These are phyloP conservation scores for Helenozyma baotianmanensis DNA, from an alignment of 805 yeast genomes.

Conservation along the genomic window DNA sequence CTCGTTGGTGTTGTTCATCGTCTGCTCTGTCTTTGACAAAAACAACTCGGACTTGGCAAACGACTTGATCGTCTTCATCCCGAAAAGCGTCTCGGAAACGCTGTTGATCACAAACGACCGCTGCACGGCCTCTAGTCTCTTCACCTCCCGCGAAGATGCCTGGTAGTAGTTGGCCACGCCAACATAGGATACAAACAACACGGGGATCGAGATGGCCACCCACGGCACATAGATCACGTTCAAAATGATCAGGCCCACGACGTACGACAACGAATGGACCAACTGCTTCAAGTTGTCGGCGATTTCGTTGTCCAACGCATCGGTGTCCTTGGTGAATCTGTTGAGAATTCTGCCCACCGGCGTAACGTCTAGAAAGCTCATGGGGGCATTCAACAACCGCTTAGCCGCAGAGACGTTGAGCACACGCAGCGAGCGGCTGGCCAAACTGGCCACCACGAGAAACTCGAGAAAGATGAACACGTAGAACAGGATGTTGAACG, in stretches of 20 bases:
- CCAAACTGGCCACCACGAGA: constrained; percentile 8
- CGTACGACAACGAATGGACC: constrained; percentile 1
- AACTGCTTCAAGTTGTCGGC: constrained; percentile 16
- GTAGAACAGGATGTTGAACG: constrained; percentile 14
- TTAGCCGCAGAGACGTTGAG: constrained; percentile 14
- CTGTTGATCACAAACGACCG: constrained; percentile 7
- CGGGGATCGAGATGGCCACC: constrained; percentile 9
- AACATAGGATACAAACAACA: constrained; percentile 1
- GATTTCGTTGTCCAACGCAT: constrained; percentile 21
- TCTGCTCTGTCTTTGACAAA: background rate
- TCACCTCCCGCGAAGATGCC: constrained; percentile 9
- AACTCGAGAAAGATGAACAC: constrained; percentile 8
- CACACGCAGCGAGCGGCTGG: constrained; percentile 12
- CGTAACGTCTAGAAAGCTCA: constrained; percentile 22
- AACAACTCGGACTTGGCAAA: background rate
- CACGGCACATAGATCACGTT: constrained; percentile 9
- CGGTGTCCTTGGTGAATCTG: constrained; percentile 24
- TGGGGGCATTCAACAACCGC: constrained; percentile 17
- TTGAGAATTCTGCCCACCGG: constrained; percentile 25
- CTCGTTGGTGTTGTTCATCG: constrained; percentile 7
- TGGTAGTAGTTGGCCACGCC: constrained; percentile 4
- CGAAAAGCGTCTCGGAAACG: constrained; percentile 7
- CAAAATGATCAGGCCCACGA: constrained; percentile 4
- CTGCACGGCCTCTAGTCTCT: constrained; percentile 8
- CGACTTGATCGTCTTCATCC: constrained; percentile 6